These are phyloP conservation scores for Halophytophthora batemanensis DNA, from an alignment of 352 stramenopile genomes.

Conservation along the genomic window DNA sequence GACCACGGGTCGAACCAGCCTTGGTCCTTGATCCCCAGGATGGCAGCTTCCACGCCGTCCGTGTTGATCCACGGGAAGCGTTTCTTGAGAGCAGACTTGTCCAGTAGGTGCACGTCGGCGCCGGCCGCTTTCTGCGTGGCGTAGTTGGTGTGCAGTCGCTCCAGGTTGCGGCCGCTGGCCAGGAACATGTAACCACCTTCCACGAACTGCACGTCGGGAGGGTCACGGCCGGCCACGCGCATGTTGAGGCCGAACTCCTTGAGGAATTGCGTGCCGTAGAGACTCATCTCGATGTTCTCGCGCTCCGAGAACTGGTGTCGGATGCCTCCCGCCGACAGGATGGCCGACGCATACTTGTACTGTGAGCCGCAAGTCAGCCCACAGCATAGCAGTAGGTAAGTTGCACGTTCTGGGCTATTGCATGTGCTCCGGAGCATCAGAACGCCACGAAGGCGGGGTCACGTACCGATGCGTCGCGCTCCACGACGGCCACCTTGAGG, in stretches of 20 bases:
- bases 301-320: slow-evolving; percentile 80
- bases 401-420: no score
- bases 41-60: slow-evolving; percentile 50
- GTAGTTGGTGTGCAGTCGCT: slow-evolving; percentile 63
- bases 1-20: slow-evolving; percentile 87
- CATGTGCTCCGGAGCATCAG: not conserved
- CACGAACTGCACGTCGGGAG: slow-evolving; percentile 73
- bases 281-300: slow-evolving; percentile 75
- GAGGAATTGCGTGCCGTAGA: slow-evolving; percentile 79
- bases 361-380: no score
- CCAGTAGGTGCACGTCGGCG: slow-evolving; percentile 54
- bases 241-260: slow-evolving; percentile 42
- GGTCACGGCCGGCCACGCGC: slow-evolving; percentile 49
- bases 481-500: slow-evolving; percentile 70
- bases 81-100: slow-evolving; percentile 41
- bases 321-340: slow-evolving; percentile 75
- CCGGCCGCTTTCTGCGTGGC: slow-evolving; percentile 32
- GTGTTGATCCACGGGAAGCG: slow-evolving; percentile 80
- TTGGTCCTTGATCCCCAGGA: slow-evolving; percentile 66
- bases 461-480: slow-evolving; percentile 66
- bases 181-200: slow-evolving; percentile 83
- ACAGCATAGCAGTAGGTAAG: no score
- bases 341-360: slow-evolving; percentile 83
- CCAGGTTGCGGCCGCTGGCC: slow-evolving; percentile 55
- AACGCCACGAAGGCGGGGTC: not conserved